phyloP scores from a whole-genome alignment of 75 land plant genomes.

The Ceratopteris richardii region DNA sequence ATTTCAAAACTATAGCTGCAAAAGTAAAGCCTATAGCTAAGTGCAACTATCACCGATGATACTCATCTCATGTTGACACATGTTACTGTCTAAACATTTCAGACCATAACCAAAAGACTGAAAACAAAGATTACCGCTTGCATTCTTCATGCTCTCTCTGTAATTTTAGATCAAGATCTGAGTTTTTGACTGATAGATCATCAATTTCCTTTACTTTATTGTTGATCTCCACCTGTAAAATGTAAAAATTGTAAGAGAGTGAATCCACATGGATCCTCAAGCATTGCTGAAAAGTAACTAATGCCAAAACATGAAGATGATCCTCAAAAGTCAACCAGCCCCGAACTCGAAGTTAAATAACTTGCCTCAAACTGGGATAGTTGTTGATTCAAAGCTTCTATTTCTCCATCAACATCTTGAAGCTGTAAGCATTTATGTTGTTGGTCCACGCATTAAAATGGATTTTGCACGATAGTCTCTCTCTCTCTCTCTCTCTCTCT shows the following conservation, averaged over 20 bases:
- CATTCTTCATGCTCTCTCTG: conserved; percentile 45
- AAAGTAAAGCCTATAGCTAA: no score
- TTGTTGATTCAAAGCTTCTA: conserved; percentile 3
- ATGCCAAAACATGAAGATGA: no score
- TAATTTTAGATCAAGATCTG: conserved; percentile 44
- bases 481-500: no score
- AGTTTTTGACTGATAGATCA: conserved; percentile 28
- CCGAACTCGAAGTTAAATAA: no score
- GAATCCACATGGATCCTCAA: background rate
- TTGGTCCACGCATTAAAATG: no score
- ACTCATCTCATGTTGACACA: no score
- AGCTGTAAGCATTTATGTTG: no score
- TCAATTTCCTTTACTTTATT: conserved; percentile 37
- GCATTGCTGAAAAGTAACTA: background rate
- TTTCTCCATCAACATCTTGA: conserved; percentile 1
- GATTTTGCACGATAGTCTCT: background rate
- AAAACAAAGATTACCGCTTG: conserved; percentile 33
- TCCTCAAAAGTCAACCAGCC: no score
- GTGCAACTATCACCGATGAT: no score
- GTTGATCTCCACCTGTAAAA: conserved; percentile 23
- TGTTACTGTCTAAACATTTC: no score
- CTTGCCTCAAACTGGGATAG: background rate
- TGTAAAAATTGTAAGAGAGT: background rate
- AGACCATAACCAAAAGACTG: no score
- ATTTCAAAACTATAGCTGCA: no score